Base-by-base conservation (phyloP, 2,329 filamentous ascomycete species). In the Monosporascus sp. region DNA sequence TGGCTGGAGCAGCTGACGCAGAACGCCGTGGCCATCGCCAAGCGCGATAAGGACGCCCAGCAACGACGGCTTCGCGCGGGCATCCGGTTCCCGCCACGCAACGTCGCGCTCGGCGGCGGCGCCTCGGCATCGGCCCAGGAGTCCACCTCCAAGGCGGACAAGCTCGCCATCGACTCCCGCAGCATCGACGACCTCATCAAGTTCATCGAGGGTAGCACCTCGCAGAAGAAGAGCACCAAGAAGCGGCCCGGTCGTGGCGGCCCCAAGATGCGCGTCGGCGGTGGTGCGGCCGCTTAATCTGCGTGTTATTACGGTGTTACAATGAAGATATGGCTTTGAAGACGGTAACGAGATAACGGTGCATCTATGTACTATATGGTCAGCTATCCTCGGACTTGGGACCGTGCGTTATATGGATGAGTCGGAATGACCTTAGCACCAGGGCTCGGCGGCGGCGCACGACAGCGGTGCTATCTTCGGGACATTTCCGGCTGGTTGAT, bases 1-100 rank as follows among this genome's bases (percentile, higher is more conserved):
- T 99, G 94, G 94, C 83, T 97, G 24, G 90, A 96, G 72, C 92
- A 96, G 72, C 82, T 99, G 54, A 97, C 93, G 0, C 89, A 95
- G 72, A 97, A 95, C 65, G 94, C 94, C 45, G 94, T 99, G 41
- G 88, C 85, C 36, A 91, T 97, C 61, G 93, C 92, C 49, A 97
- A 95, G 77, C 91, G 96, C 66, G 88, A 90, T 55, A 96, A 96
- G 75, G 89, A 94, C 59, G 79, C 89, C 38, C 86, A 94, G 71
- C 85, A 85, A 48, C 85, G 87, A 52, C 82, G 88, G 56, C 78
- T 92, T 44, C 84, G 86, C 55, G 80, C 87, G 8, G 82, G 80
- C 47, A 86, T 92, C 60, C 80, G 83, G 52, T 83, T 93, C 65
- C 85, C 82, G 20, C 77, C 84, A 24, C 78, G 81, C 43, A 81